Base-by-base conservation (phyloP, 345 rosid species). In the Xanthoceras sorbifolium region DNA sequence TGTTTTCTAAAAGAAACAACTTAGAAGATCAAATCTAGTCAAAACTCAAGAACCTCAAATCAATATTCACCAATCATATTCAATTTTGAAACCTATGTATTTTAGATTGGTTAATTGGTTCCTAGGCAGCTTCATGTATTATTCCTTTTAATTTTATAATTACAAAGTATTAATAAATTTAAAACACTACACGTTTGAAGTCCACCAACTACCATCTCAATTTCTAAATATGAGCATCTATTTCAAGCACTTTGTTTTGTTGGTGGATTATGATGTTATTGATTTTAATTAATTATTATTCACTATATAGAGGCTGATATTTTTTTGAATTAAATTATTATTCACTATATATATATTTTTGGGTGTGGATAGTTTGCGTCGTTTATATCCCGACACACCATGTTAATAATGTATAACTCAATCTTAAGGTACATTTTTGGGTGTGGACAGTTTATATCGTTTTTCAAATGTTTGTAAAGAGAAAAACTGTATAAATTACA, bases 201-300 rank as follows among this genome's bases (percentile, higher is more conserved):
- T 71, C 65, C 75, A 71, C 40, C 26, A 54, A 22, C 52, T 14
- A 54, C 22, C 60, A 54, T 18, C 9, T 54, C 20, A 54, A 42
- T 23, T 22, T 36, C 74, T 48, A 50, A 31, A 36, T 9, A 71
- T 55, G 25, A 22, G 46, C 22, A 22, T 71, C 64, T 70, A 70
- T 12, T 9, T 12, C 38, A 18, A 29, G 67, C 72, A 54, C 61
- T 57, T 32, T 65, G 44, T 17, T 23, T 11, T 44, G 2, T 46
- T n/a, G 22, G 75, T 71, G 74, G 57, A 48, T 2, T 50, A 26
- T 73, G 77, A 67, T 73, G 77, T 36, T 44, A 67, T 32, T 8
- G 11, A 61, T 61, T 36, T 32, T 25, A 29, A 57, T 71, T 57
- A 2, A 9, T 36, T 36, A 71, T 20, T 55, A 55, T 31, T 57